phyloP scores from a whole-genome alignment of 169 alveolate species.

The Plasmodium gaboni region DNA sequence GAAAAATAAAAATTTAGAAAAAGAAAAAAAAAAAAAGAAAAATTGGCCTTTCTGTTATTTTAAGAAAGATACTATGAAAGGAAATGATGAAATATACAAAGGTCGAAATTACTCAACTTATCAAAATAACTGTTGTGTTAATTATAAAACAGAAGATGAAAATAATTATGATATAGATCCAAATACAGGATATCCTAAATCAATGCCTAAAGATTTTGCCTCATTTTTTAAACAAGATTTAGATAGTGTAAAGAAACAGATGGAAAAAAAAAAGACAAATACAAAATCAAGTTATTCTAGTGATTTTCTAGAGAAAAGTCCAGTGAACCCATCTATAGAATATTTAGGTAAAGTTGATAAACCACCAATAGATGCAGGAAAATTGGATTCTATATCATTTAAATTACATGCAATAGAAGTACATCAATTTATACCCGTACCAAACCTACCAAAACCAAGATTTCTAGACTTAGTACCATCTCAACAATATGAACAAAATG shows the following conservation, averaged over 20 bases:
- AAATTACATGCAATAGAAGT: constrained; percentile 91
- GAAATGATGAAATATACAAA: too few relatives aligned
- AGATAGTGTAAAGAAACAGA: constrained; percentile 60
- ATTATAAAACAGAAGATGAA: not conserved
- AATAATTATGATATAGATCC: constrained; percentile 67
- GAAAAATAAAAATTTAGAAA: too few relatives aligned
- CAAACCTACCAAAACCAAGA: constrained; percentile 84
- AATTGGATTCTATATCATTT: constrained; percentile 85
- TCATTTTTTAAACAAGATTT: constrained; percentile 80
- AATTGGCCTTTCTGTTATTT: constrained; percentile 81
- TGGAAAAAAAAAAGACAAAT: constrained; percentile 19
- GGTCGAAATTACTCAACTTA: too few relatives aligned
- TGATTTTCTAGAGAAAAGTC: constrained; percentile 53
- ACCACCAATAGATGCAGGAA: constrained; percentile 85
- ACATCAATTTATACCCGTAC: constrained; percentile 90
- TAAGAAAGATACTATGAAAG: not conserved
- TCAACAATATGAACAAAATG: constrained; percentile 66
- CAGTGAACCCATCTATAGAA: constrained; percentile 82
- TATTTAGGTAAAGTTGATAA: constrained; percentile 82
- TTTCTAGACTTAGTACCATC: constrained; percentile 85
- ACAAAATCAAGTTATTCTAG: constrained; percentile 37
- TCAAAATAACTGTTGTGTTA: not conserved
- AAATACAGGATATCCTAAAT: constrained; percentile 78
- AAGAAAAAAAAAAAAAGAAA: constrained; percentile 37
- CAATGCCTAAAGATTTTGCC: constrained; percentile 83